These are phyloP conservation scores for Phoma sp. DNA, from an alignment of 2,329 filamentous ascomycete genomes.

Conservation along the genomic window DNA sequence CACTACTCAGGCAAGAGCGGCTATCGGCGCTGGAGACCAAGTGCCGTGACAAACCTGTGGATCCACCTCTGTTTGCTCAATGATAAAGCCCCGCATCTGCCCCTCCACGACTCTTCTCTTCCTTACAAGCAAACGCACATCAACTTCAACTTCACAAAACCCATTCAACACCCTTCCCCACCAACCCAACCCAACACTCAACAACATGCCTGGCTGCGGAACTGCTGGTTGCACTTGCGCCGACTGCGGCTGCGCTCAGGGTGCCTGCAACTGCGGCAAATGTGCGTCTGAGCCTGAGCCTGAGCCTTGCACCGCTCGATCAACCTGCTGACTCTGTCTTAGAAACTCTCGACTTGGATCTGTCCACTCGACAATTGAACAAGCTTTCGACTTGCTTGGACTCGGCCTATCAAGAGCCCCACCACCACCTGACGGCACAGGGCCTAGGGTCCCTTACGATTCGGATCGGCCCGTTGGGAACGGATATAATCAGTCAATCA, in stretches of 20 bases:
- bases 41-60: constrained; percentile 19
- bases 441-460: not conserved
- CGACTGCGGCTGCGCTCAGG: constrained; percentile 42
- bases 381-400: not conserved
- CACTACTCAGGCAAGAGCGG: constrained; percentile 21
- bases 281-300: not conserved
- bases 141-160: not conserved
- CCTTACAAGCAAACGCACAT: constrained; percentile 1
- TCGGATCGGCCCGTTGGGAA: not conserved
- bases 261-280: constrained; percentile 40
- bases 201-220: constrained; percentile 47
- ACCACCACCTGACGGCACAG: constrained; percentile 1
- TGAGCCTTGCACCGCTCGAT: not conserved
- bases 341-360: constrained; percentile 2
- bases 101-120: constrained; percentile 7
- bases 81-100: constrained; percentile 12
- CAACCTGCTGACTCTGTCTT: not conserved
- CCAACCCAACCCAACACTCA: constrained; percentile 13
- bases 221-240: constrained; percentile 44
- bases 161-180: not conserved
- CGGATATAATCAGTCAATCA: constrained; percentile 7
- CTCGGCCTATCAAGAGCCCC: not conserved
- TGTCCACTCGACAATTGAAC: not conserved
- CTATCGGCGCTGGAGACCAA: constrained; percentile 25
- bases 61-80: constrained; percentile 1